Base-by-base conservation (phyloP, 306 rosid species). In the Alnus glutinosa region DNA sequence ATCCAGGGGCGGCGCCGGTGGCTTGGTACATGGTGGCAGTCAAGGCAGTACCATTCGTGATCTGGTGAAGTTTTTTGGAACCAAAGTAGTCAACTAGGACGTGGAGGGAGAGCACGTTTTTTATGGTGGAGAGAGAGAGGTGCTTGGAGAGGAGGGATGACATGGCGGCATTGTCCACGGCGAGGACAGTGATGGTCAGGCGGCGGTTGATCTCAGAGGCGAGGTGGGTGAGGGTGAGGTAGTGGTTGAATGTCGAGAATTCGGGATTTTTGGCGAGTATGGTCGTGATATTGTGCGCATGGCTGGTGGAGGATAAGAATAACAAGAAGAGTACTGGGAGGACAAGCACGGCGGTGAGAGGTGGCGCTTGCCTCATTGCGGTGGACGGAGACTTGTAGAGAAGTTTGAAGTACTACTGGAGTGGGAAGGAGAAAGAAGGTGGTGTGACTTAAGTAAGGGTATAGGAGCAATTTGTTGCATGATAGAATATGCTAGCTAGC, bases 191-290 rank as follows among this genome's bases (percentile, higher is more conserved):
- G 73, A 95, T 95, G 81, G 99, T 95, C 49, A 84, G 92, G 12
- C 99, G 92, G 77, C 94, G 94, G 92, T 95, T 95, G 79, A 95
- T 91, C 71, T 95, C 99, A 13, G 74, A 90, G 59, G 97, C 98
- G 7, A 95, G 96, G 87, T 89, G 99, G 4, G 99, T 95, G 82
- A 81, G n/a, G 68, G 93, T 55, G 75, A 95, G 99, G 86, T 93
- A 93, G 84, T 91, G 97, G 87, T 89, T 95, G 87, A 90, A 95
- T 87, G 96, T 89, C 73, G 98, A 91, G 84, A 90, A 87, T 0
- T 72, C 85, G 0, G 98, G 99, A 86, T 87, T 92, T 10, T 83
- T 67, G 72, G 87, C 98, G 0, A 95, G 96, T 1, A 95, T 90
- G 67, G 46, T 80, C 0, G 98, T 93, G 73, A 95, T 95, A 89